These are phyloP conservation scores for Rhizopogon vesiculosus DNA, from an alignment of 768 basidiomycete species.

Conservation along the genomic window DNA sequence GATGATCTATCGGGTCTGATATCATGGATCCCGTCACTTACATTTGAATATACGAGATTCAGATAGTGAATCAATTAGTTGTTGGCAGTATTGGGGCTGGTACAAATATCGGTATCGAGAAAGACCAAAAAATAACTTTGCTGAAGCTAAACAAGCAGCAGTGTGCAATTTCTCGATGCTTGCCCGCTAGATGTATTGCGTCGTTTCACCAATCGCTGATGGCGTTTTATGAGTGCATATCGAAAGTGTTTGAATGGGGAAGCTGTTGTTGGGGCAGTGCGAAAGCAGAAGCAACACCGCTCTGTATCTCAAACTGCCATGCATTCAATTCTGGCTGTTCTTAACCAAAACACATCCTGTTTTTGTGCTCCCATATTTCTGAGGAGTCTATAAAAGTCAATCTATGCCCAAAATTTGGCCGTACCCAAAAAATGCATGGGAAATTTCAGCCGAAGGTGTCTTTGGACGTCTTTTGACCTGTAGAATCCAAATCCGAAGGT, in stretches of 20 bases:
- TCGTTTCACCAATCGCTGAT: too few species aligned
- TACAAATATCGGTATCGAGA: constrained; percentile 13
- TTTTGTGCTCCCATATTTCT: not conserved
- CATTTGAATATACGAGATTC: not conserved
- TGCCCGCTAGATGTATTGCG: too few species aligned
- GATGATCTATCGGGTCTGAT: constrained; percentile 88
- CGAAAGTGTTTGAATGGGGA: constrained; percentile 27
- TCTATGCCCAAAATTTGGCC: too few species aligned
- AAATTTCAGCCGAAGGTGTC: too few species aligned
- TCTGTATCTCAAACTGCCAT: constrained; percentile 24
- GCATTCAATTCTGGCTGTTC: constrained; percentile 27
- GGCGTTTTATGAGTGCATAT: constrained; percentile 34
- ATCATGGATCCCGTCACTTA: constrained; percentile 67
- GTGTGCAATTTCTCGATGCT: constrained; percentile 22
- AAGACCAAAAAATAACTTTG: constrained; percentile 19
- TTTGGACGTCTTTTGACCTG: too few species aligned
- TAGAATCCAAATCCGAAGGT: not conserved
- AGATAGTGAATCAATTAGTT: not conserved
- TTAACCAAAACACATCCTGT: constrained; percentile 11
- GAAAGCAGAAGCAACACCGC: constrained; percentile 30
- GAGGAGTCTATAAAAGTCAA: too few species aligned
- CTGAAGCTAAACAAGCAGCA: constrained; percentile 24
- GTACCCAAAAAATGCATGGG: too few species aligned
- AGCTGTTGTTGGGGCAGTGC: constrained; percentile 36
- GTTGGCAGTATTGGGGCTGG: constrained; percentile 16